phyloP scores from a whole-genome alignment of 371 early-diverging fungal species.

The Mucor ambiguus region DNA sequence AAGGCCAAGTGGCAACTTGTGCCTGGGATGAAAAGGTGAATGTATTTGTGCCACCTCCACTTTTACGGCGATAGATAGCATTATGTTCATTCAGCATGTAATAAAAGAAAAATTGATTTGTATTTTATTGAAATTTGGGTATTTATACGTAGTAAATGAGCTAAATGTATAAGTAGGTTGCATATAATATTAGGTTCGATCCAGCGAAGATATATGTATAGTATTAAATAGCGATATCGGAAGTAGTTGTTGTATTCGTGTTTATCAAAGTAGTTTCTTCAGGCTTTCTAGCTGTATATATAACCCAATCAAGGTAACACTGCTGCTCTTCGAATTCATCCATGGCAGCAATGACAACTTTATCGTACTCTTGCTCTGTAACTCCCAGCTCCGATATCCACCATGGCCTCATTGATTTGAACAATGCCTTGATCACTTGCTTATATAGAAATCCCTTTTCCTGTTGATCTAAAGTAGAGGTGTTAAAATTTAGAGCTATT shows the following conservation, averaged over 20 bases:
- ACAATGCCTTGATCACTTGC: conserved; percentile 39
- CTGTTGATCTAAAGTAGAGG: conserved; percentile 24
- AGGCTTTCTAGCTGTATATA: conserved; percentile 29
- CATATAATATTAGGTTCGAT: conserved; percentile 3
- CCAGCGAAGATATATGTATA: not conserved
- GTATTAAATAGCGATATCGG: not conserved
- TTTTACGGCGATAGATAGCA: conserved; percentile 37
- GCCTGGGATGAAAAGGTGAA: conserved; percentile 92
- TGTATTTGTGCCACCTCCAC: conserved; percentile 59
- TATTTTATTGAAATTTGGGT: not conserved
- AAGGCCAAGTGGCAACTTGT: conserved; percentile 88
- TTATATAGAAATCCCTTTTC: conserved; percentile 47
- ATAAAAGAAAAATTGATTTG: not conserved
- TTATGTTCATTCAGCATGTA: not conserved
- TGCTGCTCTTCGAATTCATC: conserved; percentile 29
- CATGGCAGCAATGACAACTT: conserved; percentile 22
- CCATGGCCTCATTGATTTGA: conserved; percentile 46
- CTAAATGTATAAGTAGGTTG: not conserved
- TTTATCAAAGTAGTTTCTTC: not conserved
- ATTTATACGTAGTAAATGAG: not conserved
- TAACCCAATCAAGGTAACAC: conserved; percentile 21
- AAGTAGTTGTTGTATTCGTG: not conserved
- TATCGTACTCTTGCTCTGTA: conserved; percentile 30
- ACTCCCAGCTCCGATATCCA: conserved; percentile 41
- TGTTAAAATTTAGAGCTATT: not conserved